Evolutionary conservation across 208 protist genomes (phyloP).

Genomic region (Leishmania martiniquensis): DNA sequence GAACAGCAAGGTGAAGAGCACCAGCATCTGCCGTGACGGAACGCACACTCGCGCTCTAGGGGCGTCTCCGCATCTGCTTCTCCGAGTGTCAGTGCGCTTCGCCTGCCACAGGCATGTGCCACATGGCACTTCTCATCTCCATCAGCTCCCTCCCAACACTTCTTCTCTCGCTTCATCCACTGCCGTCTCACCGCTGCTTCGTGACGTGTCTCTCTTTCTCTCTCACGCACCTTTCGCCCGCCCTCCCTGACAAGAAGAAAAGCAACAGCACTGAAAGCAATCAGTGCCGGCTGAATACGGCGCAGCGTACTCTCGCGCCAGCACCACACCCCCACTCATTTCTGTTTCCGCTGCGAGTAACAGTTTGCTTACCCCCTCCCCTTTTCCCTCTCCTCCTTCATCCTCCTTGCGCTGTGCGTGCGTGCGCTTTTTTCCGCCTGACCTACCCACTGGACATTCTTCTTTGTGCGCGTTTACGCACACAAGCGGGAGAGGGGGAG

Average conservation of each 20-base stretch:
- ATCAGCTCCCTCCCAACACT: background rate
- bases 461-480: too few relatives aligned
- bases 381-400: background rate
- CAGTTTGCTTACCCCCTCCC: background rate
- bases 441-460: too few relatives aligned
- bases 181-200: background rate
- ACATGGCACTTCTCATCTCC: background rate
- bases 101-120: background rate
- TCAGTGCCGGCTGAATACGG: background rate
- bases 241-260: background rate
- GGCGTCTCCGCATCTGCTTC: background rate
- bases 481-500: slow-evolving; percentile 1
- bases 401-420: too few relatives aligned
- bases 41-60: background rate
- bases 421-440: too few relatives aligned
- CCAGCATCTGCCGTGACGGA: background rate
- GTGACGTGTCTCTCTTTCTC: background rate
- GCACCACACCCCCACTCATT: background rate
- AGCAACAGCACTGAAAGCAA: background rate
- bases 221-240: too few relatives aligned
- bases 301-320: background rate
- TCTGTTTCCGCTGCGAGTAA: background rate
- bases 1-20: background rate
- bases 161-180: background rate
- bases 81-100: background rate